Evolutionary conservation across 495 filamentous ascomycete species (phyloP), one percentile per base, ranked within the genome.

Genomic region (Penicillium tannophilum): DNA sequence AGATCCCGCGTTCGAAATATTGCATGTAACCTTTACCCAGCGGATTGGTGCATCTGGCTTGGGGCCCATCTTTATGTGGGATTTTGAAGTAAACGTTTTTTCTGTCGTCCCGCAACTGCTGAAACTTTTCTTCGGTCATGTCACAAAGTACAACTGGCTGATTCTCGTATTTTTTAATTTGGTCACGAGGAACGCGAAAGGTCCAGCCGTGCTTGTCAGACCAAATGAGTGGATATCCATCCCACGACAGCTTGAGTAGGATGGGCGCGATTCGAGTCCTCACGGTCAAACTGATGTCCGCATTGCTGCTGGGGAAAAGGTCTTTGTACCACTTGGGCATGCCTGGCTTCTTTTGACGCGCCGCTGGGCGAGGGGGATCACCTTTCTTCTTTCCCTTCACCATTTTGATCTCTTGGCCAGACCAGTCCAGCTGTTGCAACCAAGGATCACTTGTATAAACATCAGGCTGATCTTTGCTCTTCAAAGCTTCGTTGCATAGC

Each of bases 281-380:
- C 7, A 97, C 92, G 0, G 90, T 89, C n/a, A 99, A 67, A 52
- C 82, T 86, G 43, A 96, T 93, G 1, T 78, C 71, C 0, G 82
- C 71, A 26, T 81, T 79, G 33, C 67, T 86, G 41, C 85, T 90
- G 2, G 79, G 55, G 60, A 96, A 96, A 19, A 98, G 75, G 68
- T 91, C 91, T 69, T 93, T 97, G 72, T 96, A 99, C 94, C 94
- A 99, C 60, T 89, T 81, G 0, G 94, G 94, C 90, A 90, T 92
- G 31, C 94, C 94, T 4, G 92, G 92, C 72, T 87, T 90, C 78
- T 97, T 98, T 74, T 97, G 93, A 26, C 89, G 79, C 3, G 87
- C 87, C 16, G 87, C 89, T 24, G 89, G 91, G 50, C 90, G 81
- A 2, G 88, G 87, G 30, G 88, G 86, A 54, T 93, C 90, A 6